Conservation (phyloP, 768 basidiomycete species). For the Polyporus arcularius region DNA sequence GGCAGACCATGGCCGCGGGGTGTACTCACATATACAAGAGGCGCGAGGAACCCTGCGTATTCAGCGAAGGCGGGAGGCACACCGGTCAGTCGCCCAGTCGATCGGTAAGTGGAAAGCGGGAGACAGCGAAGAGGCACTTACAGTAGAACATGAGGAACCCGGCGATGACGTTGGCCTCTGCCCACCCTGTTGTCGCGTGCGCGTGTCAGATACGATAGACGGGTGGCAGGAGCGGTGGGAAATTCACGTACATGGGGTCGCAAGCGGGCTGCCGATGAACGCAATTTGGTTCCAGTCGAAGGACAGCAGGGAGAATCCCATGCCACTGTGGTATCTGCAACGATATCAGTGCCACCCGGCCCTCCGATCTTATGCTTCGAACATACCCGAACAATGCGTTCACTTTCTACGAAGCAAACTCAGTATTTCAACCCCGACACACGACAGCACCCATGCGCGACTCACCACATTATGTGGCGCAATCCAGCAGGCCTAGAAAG, state of each 20-base stretch:
- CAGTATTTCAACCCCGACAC: too few species aligned
- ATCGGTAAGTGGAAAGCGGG: background rate
- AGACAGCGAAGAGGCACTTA: slow-evolving; percentile 13
- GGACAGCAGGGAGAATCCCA: slow-evolving; percentile 62
- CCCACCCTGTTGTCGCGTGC: slow-evolving; percentile 49
- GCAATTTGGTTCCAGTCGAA: slow-evolving; percentile 82
- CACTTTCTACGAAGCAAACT: slow-evolving; percentile 28
- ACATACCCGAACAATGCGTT: slow-evolving; percentile 59
- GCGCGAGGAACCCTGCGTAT: slow-evolving; percentile 39
- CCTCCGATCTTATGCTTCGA: background rate
- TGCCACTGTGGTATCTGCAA: slow-evolving; percentile 29
- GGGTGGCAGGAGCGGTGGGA: background rate
- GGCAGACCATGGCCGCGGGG: slow-evolving; percentile 47
- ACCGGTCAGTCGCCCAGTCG: background rate
- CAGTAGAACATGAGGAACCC: slow-evolving; percentile 49
- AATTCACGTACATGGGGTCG: slow-evolving; percentile 14
- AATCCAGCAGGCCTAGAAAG: slow-evolving; percentile 62
- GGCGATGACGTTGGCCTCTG: slow-evolving; percentile 62
- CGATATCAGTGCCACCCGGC: slow-evolving; percentile 10
- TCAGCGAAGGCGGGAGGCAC: background rate
- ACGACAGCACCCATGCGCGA: slow-evolving; percentile 3
- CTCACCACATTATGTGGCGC: slow-evolving; percentile 57
- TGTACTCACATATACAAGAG: slow-evolving; percentile 46
- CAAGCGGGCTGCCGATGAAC: slow-evolving; percentile 65
- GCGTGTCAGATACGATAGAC: background rate